Conservation (phyloP, 345 rosid species). For the Cardamine resedifolia region DNA sequence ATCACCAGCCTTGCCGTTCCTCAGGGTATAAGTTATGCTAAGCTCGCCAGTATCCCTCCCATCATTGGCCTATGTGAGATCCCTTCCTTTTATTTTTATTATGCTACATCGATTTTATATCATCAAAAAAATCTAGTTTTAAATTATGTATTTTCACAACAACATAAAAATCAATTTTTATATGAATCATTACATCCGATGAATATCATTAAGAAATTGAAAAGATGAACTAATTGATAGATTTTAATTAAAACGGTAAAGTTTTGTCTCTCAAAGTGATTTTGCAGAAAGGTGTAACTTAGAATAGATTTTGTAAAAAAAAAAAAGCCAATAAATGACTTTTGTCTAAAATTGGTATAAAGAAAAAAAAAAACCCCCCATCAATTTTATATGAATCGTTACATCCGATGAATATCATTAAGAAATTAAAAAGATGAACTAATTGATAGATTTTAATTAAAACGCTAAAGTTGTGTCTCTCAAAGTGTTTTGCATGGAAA, state of each 20-base stretch:
- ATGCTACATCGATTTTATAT: neutral
- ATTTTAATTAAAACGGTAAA: neutral
- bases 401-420: neutral
- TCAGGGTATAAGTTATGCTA: constrained; percentile 95
- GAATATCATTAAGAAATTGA: neutral
- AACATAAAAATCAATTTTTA: neutral
- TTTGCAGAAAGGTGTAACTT: neutral
- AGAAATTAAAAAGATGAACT: neutral
- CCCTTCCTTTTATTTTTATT: neutral
- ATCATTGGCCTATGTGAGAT: constrained; percentile 80
- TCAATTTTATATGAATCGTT: neutral
- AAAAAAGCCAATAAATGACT: neutral
- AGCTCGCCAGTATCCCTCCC: constrained; percentile 75
- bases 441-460: neutral
- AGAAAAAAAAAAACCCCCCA: too few species aligned
- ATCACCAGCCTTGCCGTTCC: constrained; percentile 91
- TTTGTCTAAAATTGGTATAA: too few species aligned
- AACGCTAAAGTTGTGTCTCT: neutral
- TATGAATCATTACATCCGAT: neutral
- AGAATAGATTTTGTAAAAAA: neutral
- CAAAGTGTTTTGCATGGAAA: neutral
- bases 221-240: neutral
- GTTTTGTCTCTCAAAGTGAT: neutral
- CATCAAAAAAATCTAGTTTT: neutral
- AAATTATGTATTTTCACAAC: neutral